These are phyloP conservation scores for Lecanoromycetidae sp. DNA, from an alignment of 2,329 filamentous ascomycete species.

Conservation along the genomic window DNA sequence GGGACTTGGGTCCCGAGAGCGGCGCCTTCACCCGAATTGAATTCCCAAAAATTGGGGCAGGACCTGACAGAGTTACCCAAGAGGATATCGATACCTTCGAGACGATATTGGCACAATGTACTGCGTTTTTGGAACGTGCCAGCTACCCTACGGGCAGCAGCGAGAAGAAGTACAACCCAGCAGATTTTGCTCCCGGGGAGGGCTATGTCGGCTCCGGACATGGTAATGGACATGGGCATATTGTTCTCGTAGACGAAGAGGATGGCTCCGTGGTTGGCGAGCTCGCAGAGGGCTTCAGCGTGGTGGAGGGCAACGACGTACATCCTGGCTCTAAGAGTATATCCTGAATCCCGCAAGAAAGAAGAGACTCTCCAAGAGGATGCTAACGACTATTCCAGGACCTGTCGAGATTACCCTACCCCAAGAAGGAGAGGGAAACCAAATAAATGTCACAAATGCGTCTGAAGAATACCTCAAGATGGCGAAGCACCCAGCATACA, in stretches of 20 bases:
- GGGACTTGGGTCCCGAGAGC: conserved; percentile 79
- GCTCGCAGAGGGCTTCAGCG: conserved; percentile 66
- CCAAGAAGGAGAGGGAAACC: conserved; percentile 34
- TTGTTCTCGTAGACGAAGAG: conserved; percentile 89
- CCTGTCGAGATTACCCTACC: conserved; percentile 39
- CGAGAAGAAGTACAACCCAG: conserved; percentile 58
- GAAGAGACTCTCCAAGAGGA: not conserved
- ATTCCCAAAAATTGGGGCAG: conserved; percentile 63
- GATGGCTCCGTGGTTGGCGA: conserved; percentile 93
- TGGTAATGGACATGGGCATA: conserved; percentile 50
- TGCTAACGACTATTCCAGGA: conserved; percentile 23
- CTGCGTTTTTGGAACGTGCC: conserved; percentile 80
- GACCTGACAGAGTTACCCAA: conserved; percentile 54
- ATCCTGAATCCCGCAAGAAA: conserved; percentile 1
- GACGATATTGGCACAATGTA: conserved; percentile 95
- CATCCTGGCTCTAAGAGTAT: conserved; percentile 85
- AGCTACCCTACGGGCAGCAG: conserved; percentile 38
- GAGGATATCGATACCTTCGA: conserved; percentile 95
- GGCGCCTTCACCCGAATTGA: conserved; percentile 89
- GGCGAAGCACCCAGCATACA: conserved; percentile 81
- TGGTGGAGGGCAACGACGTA: conserved; percentile 64
- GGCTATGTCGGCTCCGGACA: conserved; percentile 47
- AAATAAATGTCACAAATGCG: conserved; percentile 36
- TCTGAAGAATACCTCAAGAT: conserved; percentile 55
- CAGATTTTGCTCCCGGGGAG: conserved; percentile 66